phyloP scores from a whole-genome alignment of 1,284 basidiomycete genomes.

The Neolentinus lepideus region DNA sequence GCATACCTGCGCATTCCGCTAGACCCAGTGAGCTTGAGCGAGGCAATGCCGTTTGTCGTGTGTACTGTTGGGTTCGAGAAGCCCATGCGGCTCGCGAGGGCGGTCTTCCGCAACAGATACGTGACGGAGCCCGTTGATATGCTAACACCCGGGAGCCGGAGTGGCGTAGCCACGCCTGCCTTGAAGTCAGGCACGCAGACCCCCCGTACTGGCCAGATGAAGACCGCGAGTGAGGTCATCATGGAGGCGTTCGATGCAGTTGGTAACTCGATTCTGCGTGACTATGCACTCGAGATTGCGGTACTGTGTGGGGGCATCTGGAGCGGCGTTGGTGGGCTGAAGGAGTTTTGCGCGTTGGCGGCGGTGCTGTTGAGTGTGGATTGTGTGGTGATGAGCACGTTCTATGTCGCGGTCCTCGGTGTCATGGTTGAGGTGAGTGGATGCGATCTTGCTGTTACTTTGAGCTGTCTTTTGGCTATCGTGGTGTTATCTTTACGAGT shows the following conservation, averaged over 20 bases:
- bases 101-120: conserved; percentile 81
- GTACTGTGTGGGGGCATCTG: conserved; percentile 86
- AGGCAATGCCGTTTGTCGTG: conserved; percentile 95
- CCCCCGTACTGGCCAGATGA: conserved; percentile 34
- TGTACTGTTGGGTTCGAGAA: conserved; percentile 99
- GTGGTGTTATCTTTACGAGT: background rate
- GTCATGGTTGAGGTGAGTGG: conserved; percentile 88
- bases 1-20: conserved; percentile 82
- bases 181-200: background rate
- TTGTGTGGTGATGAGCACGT: conserved; percentile 85
- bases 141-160: conserved; percentile 17
- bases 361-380: conserved; percentile 83
- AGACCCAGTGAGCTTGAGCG: conserved; percentile 89
- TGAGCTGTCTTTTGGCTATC: background rate
- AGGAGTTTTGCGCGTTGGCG: conserved; percentile 93
- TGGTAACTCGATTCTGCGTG: conserved; percentile 82
- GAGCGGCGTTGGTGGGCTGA: conserved; percentile 83
- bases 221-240: conserved; percentile 80
- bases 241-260: conserved; percentile 76
- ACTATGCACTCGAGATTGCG: conserved; percentile 89
- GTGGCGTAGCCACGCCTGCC: background rate
- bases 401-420: conserved; percentile 83
- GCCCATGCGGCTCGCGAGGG: conserved; percentile 85
- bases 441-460: conserved; percentile 6
- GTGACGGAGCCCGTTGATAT: conserved; percentile 29